Conservation (phyloP, 2,329 filamentous ascomycete species). For the Hypoxylon sp. region DNA sequence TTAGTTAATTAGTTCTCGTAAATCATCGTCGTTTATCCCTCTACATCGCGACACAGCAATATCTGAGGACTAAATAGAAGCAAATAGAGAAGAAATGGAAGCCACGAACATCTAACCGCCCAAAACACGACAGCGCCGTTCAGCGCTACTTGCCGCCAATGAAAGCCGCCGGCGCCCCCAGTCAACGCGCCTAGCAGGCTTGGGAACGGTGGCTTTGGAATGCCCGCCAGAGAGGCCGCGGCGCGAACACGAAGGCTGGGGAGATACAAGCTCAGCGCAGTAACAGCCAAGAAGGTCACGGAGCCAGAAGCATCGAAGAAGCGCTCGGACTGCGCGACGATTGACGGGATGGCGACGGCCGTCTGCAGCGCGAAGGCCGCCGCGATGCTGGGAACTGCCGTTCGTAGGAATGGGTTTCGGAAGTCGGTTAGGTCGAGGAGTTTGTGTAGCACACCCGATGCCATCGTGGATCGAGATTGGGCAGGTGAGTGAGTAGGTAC, state of each 20-base stretch:
- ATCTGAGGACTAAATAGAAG: not conserved
- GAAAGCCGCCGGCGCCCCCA: slow-evolving; percentile 61
- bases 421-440: slow-evolving; percentile 74
- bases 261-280: slow-evolving; percentile 72
- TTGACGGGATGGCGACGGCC: slow-evolving; percentile 73
- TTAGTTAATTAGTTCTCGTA: not conserved
- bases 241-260: slow-evolving; percentile 70
- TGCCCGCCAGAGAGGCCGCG: slow-evolving; percentile 59
- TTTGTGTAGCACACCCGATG: slow-evolving; percentile 55
- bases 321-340: slow-evolving; percentile 71
- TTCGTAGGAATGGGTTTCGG: slow-evolving; percentile 73
- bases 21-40: not conserved
- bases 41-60: not conserved
- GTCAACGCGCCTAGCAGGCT: slow-evolving; percentile 62
- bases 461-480: slow-evolving; percentile 46
- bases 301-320: slow-evolving; percentile 79
- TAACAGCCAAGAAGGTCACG: slow-evolving; percentile 75
- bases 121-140: slow-evolving; percentile 65
- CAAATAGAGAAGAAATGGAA: slow-evolving; percentile 12
- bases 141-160: slow-evolving; percentile 70
- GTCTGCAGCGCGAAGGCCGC: slow-evolving; percentile 75
- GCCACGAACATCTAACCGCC: slow-evolving; percentile 69
- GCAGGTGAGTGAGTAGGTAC: not conserved
- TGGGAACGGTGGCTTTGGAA: slow-evolving; percentile 60
- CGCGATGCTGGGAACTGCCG: slow-evolving; percentile 72